These are phyloP conservation scores for Chaetomium olivaceum DNA, from an alignment of 2,329 filamentous ascomycete species.

Conservation along the genomic window DNA sequence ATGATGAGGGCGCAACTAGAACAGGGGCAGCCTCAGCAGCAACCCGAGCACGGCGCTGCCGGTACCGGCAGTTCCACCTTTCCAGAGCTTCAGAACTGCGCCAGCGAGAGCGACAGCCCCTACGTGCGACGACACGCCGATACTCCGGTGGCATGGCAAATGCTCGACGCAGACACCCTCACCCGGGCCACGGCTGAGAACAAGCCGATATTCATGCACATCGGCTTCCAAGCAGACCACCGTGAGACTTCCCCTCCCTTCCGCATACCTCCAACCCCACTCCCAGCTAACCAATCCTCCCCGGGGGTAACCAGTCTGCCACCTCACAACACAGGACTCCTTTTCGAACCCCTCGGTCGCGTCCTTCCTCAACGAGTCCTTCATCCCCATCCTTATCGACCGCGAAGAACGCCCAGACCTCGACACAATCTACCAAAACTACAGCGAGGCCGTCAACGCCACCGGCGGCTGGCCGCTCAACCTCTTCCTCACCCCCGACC, in stretches of 20 bases:
- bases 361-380: constrained; percentile 77
- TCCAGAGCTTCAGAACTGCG: constrained; percentile 40
- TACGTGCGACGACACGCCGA: constrained; percentile 71
- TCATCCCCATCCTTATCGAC: constrained; percentile 91
- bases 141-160: constrained; percentile 89
- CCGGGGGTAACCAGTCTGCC: constrained; percentile 59
- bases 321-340: constrained; percentile 90
- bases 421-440: constrained; percentile 98
- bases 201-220: constrained; percentile 87
- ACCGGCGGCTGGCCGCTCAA: constrained; percentile 93
- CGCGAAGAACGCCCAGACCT: constrained; percentile 92
- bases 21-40: constrained; percentile 25
- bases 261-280: background rate
- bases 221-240: constrained; percentile 94
- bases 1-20: constrained; percentile 34
- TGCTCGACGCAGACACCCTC: constrained; percentile 76
- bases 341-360: constrained; percentile 84
- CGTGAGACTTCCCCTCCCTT: constrained; percentile 57
- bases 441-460: constrained; percentile 88
- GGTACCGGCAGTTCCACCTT: background rate
- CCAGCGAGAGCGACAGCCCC: constrained; percentile 48
- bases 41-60: background rate
- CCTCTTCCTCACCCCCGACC: constrained; percentile 90
- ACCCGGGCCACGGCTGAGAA: constrained; percentile 77
- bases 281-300: background rate